These are phyloP conservation scores for Microdochium nivale DNA, from an alignment of 2,329 filamentous ascomycete species.

Conservation along the genomic window DNA sequence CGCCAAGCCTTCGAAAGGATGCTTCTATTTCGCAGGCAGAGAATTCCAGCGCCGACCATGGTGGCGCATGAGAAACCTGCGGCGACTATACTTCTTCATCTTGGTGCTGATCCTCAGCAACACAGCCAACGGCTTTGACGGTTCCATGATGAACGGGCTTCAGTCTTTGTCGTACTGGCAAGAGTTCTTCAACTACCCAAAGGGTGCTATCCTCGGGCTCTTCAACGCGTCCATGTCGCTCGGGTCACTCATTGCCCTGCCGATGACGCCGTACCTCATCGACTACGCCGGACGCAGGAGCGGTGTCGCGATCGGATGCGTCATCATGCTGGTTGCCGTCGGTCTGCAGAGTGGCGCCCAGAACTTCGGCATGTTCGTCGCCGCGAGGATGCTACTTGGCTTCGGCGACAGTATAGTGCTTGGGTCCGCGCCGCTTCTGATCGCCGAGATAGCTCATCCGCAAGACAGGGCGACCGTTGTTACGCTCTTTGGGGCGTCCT, in stretches of 20 bases:
- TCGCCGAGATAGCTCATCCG: constrained; percentile 41
- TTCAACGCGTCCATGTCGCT: constrained; percentile 38
- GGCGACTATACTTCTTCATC: constrained; percentile 19
- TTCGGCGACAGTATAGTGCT: constrained; percentile 40
- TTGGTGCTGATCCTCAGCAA: constrained; percentile 18
- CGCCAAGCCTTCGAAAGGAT: constrained; percentile 5
- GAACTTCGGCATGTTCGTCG: constrained; percentile 27
- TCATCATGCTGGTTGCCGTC: constrained; percentile 39
- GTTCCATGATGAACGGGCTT: background rate
- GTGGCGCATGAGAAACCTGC: constrained; percentile 18
- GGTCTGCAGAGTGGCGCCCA: constrained; percentile 29
- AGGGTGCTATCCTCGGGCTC: constrained; percentile 27
- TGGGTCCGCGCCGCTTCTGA: constrained; percentile 34
- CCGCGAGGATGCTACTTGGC: constrained; percentile 44
- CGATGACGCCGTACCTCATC: constrained; percentile 35
- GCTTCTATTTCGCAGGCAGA: constrained; percentile 12
- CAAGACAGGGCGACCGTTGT: constrained; percentile 28
- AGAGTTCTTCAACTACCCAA: constrained; percentile 22
- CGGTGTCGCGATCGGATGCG: constrained; percentile 37
- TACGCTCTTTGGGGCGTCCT: background rate
- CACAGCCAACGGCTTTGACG: constrained; percentile 25
- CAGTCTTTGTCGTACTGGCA: background rate
- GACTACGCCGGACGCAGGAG: constrained; percentile 33
- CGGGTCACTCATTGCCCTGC: constrained; percentile 35
- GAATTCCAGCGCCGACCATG: constrained; percentile 17